Base-by-base conservation (phyloP, 345 rosid species). In the Euclidium syriacum region DNA sequence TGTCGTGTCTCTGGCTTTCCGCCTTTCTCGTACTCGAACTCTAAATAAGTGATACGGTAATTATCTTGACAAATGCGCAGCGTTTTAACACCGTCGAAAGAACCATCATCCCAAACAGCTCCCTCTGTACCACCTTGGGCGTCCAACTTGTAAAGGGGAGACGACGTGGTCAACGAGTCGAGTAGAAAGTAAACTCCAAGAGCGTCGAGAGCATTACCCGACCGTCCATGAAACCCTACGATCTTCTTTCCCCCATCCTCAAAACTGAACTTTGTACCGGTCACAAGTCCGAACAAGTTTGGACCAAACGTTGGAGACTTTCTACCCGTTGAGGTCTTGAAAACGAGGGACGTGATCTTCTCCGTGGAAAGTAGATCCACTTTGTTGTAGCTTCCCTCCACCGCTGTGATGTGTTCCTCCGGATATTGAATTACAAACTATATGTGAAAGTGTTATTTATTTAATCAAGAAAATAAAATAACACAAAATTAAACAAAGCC, bases 281-380 rank as follows among this genome's bases (percentile, higher is more conserved):
- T 20, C 19, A 59, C 22, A 14, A 38, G 1, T 48, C 64, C 58
- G 4, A 67, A 10, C 34, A 48, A 20, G 55, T 55, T 44, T 55
- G 70, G 63, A 24, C 70, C 70, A 54, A 43, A 65, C 29, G 12
- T 17, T 17, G 54, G 62, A 44, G 70, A 65, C 8, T 9, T 12
- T 44, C 62, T 54, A 7, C 70, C 70, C 34, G 54, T 65, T 54
- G 70, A 65, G 16, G 70, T 65, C 47, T 65, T 65, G 39, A 55
- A 65, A 29, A 35, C 3, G 1, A 65, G 63, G 11, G 38, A 44
- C 2, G 63, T 65, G 25, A 65, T 65, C 34, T 57, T 51, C 3
- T 67, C 64, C 26, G 72, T 67, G 7, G 51, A 41, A 18, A 27
- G 1, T 1, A 58, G 7, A 43, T 11, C 48, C 32, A 65, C 62